Evolutionary conservation across 1,284 basidiomycete species (phyloP), one percentile per base, ranked within the genome.

Genomic region (Agaricales sp.): DNA sequence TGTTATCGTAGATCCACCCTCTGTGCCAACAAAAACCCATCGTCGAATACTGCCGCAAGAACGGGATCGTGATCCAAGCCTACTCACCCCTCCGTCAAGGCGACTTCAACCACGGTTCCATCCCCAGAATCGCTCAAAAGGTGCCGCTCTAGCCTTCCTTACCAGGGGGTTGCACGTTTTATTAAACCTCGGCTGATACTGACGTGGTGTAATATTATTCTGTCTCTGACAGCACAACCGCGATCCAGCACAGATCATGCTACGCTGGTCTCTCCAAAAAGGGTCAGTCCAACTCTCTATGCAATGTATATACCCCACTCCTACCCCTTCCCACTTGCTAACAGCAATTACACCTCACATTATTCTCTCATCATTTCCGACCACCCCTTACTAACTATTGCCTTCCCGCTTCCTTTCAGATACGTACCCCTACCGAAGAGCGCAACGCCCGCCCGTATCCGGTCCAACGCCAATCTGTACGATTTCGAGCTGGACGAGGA

Each of bases 201-300:
- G n/a, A 19, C 16, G 3, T 47, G 25, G 14, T 18, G 3, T 23
- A 16, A 2, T 20, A 24, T 46, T 50, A 16, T 21, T 13, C 3
- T 48, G 47, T 49, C 20, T 46, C 8, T 48, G 11, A 30, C 20
- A 82, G 78, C 59, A 77, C 53, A 59, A 58, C 16, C 69, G 73
- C 39, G 75, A 80, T 49, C 73, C 78, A 12, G 81, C 84, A 1
- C 90, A 92, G 58, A 72, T 93, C 45, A 71, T 92, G 23, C 66
- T 92, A 51, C 75, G 90, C 12, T 92, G 89, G 89, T 88, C 83
- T 45, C 65, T 92, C 43, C 90, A 92, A 61, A 80, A 79, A 59
- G 85, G 85, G 81, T 87, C 56, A 52, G 77, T 64, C n/a, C n/a
- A n/a, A n/a, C n/a, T n/a, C n/a, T n/a, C n/a, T n/a, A n/a, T n/a